A percentile compares a stretch with the other conserved stretches of the same genome.
These are phyloP conservation scores for Laburnicola sp. DNA, from an alignment of 2,329 filamentous ascomycete species.

Conservation along the genomic window DNA sequence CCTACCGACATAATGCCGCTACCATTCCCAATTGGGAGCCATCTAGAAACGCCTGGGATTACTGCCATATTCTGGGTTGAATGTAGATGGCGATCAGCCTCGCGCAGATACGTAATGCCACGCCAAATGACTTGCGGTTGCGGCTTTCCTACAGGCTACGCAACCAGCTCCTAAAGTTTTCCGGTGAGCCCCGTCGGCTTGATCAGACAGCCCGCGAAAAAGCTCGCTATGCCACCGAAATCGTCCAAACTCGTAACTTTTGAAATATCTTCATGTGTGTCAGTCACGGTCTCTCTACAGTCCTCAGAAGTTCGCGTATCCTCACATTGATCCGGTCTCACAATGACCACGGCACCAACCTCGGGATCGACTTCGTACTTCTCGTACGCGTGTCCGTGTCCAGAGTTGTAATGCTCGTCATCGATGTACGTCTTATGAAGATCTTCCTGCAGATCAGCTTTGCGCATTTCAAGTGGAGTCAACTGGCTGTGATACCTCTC, in stretches of 20 bases:
- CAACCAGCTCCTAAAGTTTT: not conserved
- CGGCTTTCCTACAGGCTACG: too few relatives aligned
- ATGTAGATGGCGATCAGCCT: too few relatives aligned
- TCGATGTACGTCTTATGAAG: constrained; percentile 65
- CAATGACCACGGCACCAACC: constrained; percentile 51
- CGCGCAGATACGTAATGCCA: too few relatives aligned
- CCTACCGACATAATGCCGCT: too few relatives aligned
- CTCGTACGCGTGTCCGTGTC: constrained; percentile 62
- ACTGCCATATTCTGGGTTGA: too few relatives aligned
- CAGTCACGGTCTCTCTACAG: constrained; percentile 6
- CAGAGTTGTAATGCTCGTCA: constrained; percentile 58
- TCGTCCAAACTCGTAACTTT: constrained; percentile 31
- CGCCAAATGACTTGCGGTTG: too few relatives aligned
- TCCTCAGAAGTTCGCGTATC: not conserved
- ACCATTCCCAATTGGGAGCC: too few relatives aligned
- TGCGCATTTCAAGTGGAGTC: not conserved
- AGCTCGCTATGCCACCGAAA: constrained; percentile 20
- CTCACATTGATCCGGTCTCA: constrained; percentile 65
- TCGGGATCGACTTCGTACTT: constrained; percentile 55
- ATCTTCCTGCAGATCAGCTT: constrained; percentile 43
- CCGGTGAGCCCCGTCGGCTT: not conserved
- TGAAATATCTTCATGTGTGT: constrained; percentile 29
- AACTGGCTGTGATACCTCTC: constrained; percentile 48
- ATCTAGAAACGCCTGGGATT: too few relatives aligned
- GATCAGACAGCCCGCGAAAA: constrained; percentile 28